Percentiles rank a stretch among this genome's conserved stretches.
Conservation (phyloP, 768 basidiomycete genomes). For the Dioszegia aurantiaca region DNA sequence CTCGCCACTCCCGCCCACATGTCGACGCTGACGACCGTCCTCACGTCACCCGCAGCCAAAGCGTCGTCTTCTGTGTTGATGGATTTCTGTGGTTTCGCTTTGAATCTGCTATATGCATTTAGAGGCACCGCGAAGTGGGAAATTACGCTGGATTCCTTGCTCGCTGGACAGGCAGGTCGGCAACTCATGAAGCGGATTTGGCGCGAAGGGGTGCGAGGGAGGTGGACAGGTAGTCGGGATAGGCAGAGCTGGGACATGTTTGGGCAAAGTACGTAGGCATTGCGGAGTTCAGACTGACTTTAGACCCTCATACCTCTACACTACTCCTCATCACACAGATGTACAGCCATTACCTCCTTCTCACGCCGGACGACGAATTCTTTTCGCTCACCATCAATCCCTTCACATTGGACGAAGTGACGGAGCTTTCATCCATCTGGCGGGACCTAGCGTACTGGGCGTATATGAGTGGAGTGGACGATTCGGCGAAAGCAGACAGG, state of each 20-base stretch:
- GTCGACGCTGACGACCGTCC: constrained; percentile 22
- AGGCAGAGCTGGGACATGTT: constrained; percentile 26
- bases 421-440: constrained; percentile 69
- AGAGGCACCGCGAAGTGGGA: constrained; percentile 61
- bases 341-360: constrained; percentile 77
- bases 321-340: constrained; percentile 75
- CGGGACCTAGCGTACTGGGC: constrained; percentile 80
- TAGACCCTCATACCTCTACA: constrained; percentile 57
- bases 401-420: constrained; percentile 75
- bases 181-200: constrained; percentile 60
- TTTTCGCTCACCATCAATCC: constrained; percentile 64
- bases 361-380: constrained; percentile 97
- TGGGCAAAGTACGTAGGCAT: constrained; percentile 51
- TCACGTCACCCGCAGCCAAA: constrained; percentile 54
- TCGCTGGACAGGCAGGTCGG: constrained; percentile 35
- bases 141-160: constrained; percentile 58
- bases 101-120: constrained; percentile 61
- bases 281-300: constrained; percentile 2
- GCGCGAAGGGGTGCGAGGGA: constrained; percentile 56
- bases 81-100: constrained; percentile 62
- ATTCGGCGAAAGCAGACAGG: not conserved
- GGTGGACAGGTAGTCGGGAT: constrained; percentile 25
- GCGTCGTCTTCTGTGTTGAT: constrained; percentile 52
- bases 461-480: constrained; percentile 63
- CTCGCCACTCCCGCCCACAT: constrained; percentile 57